Base-by-base conservation (phyloP, 129 eudicot species). In the Artemisia tridentata region DNA sequence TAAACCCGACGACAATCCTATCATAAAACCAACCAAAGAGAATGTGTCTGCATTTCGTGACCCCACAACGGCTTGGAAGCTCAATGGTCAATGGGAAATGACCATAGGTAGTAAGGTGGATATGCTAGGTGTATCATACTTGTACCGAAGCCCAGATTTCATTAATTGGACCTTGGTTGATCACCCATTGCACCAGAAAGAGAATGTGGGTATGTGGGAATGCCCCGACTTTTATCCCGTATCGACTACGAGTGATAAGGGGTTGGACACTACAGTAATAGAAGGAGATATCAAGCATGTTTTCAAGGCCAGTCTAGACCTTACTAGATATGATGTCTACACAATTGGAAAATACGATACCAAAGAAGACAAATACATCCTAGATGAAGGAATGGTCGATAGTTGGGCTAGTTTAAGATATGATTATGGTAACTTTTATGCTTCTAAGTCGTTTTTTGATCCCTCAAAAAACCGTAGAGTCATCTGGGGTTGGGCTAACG, bases 341-440 rank as follows among this genome's bases (percentile, higher is more conserved):
- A 82, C 81, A 6, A 65, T 88, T 57, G 95, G 95, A 57, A 82
- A 25, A 18, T 85, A 80, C 14, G 71, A 80, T 25, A 31, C n/a
- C 1, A 70, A 63, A 8, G 63, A 55, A 65, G 90, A 80, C 67
- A 75, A 60, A 13, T 88, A 65, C 19, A 66, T 63, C 52, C 84
- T 83, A 0, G 88, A 80, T 66, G 70, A 77, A 25, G 80, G 75
- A 19, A 67, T 31, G 75, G 12, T 69, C 31, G 80, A 65, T 2
- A 5, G 80, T 59, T 51, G 76, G 82, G 25, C 53, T 59, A 53
- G 83, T 16, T 58, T 75, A 52, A 77, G 87, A 29, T 88, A 83
- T 9, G 91, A 85, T 79, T 81, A 82, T 77, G 96, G 96, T 8
- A 83, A 79, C 29, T 83, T 79, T 79, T 88, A 85, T 79, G 96